phyloP scores from a whole-genome alignment of 176 grass and related monocot species.

The Phoenix dactylifera region DNA sequence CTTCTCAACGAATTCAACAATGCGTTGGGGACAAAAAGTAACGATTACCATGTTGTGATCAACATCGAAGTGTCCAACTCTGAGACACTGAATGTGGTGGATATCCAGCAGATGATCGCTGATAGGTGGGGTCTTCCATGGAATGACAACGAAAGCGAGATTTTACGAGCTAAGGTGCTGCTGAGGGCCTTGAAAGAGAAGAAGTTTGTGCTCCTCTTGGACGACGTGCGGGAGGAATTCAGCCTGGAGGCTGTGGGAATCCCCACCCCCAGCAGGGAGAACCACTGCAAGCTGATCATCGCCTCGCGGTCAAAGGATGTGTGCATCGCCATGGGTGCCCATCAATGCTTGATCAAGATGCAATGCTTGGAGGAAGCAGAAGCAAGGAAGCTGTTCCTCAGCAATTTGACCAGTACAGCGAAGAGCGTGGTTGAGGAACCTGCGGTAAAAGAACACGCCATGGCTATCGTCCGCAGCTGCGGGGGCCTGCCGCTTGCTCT shows the following conservation, averaged over 20 bases:
- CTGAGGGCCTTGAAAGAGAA: constrained; percentile 36
- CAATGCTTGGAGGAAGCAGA: constrained; percentile 16
- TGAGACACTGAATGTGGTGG: constrained; percentile 29
- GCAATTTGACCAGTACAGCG: constrained; percentile 34
- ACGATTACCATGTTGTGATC: constrained; percentile 59
- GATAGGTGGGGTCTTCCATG: constrained; percentile 54
- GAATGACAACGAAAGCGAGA: constrained; percentile 32
- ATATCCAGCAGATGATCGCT: constrained; percentile 49
- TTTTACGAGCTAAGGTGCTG: constrained; percentile 28
- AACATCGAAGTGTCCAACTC: constrained; percentile 60
- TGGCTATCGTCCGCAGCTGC: constrained; percentile 29
- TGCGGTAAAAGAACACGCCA: not conserved
- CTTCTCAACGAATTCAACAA: constrained; percentile 66
- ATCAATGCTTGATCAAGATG: constrained; percentile 37
- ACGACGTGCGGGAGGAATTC: constrained; percentile 49
- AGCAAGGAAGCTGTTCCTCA: constrained; percentile 38
- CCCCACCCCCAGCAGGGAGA: constrained; percentile 26
- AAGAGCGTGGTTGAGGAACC: constrained; percentile 4
- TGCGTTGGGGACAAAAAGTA: constrained; percentile 17
- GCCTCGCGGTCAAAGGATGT: constrained; percentile 34
- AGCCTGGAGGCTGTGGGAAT: constrained; percentile 46
- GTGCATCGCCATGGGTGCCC: constrained; percentile 54
- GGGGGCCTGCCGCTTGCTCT: constrained; percentile 66
- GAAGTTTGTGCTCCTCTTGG: constrained; percentile 56
- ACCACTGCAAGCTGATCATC: constrained; percentile 44